Base-by-base conservation (phyloP, 768 basidiomycete species). In the Pulveroboletus sp. region DNA sequence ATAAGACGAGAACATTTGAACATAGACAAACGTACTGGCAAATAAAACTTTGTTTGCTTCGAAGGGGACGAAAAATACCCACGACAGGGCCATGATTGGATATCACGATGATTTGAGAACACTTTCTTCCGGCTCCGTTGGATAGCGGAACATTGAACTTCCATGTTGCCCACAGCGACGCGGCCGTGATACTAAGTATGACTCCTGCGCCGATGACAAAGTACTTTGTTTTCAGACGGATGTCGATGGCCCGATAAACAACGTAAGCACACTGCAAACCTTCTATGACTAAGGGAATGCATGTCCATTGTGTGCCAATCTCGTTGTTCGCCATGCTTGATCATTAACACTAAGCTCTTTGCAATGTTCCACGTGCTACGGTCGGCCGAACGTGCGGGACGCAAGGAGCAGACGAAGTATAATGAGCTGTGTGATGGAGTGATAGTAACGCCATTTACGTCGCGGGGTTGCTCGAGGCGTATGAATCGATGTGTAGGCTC, bases 71-170 rank as follows among this genome's bases (percentile, higher is more conserved):
- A 82, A 69, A 6, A 87, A 77, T n/a, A 13, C 88, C 87, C 36
- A 90, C 81, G 40, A 91, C 85, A 43, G 81, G 82, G 25, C 87
- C 87, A n/a, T 88, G 58, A 55, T 89, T 89, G 72, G 90, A 90
- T 52, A 90, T 85, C 27, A 75, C 69, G 69, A 90, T 89, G 33
- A 87, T 79, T 35, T 87, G 67, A 76, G 89, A 23, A 67, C 70
- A 16, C 87, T 87, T 67, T 89, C 90, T 65, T 89, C 79, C 23
- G 66, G 64, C 64, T 90, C 87, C 6, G 85, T 87, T 0, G 87
- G 84, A 66, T 90, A 90, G 4, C 85, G 80, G 61, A 91, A 65
- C 81, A 90, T 90, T 39, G 90, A 68, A 14, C 11, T 86, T 88
- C 58, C 89, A 87, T 1, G 87, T 85, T 0, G 87, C 82, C 88